Evolutionary conservation across 805 yeast species (phyloP), one percentile per base, ranked within the genome.

Genomic region (Yarrowia yakushimensis): DNA sequence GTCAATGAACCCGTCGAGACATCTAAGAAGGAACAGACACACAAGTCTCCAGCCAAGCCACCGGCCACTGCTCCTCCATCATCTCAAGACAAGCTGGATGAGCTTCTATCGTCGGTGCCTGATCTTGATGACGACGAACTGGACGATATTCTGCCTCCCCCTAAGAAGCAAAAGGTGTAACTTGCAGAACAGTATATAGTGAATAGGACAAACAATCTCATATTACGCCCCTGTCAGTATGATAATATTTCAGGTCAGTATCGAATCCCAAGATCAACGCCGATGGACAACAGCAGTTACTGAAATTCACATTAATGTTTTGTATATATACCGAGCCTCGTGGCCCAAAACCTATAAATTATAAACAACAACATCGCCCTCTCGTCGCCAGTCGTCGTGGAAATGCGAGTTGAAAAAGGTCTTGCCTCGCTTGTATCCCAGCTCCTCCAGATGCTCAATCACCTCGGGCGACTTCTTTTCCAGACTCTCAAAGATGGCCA

Each of bases 321-420:
- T 8, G 13, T 27, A 5, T 43, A 43, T 43, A n/a, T 41, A 41
- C 45, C 25, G 46, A 42, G 46, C 45, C 41, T 18, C 20, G 31
- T 39, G 13, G 20, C 54, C 37, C 25, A 7, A 9, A 9, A 12
- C 28, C 59, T 50, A 50, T 52, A 52, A 52, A 52, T 52, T 52
- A 67, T 85, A 87, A 2, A 92, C 84, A 4, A 91, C 76, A 0
- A 92, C 79, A 71, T 90, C 93, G 0, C 98, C 98, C 2, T 72
- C 68, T 62, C 97, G 78, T 66, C 97, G 79, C 46, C 75, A 68
- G 70, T 93, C 98, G 88, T 97, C 96, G 72, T 92, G 97, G 71
- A 84, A 82, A 57, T 83, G 81, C 42, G 90, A 81, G 67, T 93
- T 93, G 78, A 90, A 93, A 66, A 88, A 79, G 34, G 92, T 76